These are phyloP conservation scores for Scheffersomyces stambukii DNA, from an alignment of 1,139 yeast species.

Conservation along the genomic window DNA sequence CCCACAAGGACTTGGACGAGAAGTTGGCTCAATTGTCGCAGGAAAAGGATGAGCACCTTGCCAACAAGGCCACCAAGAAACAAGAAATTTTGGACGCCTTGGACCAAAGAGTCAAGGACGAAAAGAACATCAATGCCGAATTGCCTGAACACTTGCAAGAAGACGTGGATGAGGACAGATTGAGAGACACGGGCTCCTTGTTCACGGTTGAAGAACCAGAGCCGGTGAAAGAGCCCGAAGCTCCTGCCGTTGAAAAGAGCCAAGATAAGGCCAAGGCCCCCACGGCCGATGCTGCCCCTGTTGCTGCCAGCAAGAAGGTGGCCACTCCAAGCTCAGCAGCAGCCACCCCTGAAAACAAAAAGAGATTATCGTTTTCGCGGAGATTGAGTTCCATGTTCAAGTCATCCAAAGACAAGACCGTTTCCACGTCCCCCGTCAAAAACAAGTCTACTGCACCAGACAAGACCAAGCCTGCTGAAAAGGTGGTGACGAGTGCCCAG, in stretches of 20 bases:
- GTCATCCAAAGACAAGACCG: not conserved
- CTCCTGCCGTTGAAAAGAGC: too few relatives aligned
- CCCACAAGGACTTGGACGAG: slow-evolving; percentile 27
- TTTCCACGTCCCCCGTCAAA: not conserved
- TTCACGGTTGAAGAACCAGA: slow-evolving; percentile 29
- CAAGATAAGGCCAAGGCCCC: slow-evolving; percentile 5
- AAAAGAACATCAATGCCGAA: slow-evolving; percentile 42
- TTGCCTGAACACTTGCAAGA: slow-evolving; percentile 51
- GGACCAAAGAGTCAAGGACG: slow-evolving; percentile 36
- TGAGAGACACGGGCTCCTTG: slow-evolving; percentile 39
- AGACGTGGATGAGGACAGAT: slow-evolving; percentile 37
- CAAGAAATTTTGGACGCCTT: slow-evolving; percentile 28
- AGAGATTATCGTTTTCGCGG: slow-evolving; percentile 9
- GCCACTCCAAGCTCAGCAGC: slow-evolving; percentile 7
- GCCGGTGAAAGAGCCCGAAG: too few relatives aligned
- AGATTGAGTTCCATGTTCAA: too few relatives aligned
- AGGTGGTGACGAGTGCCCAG: slow-evolving; percentile 8
- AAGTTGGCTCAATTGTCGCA: slow-evolving; percentile 27
- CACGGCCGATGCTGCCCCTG: slow-evolving; percentile 4
- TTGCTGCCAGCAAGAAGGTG: not conserved
- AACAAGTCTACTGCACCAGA: slow-evolving; percentile 7
- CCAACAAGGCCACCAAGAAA: slow-evolving; percentile 29
- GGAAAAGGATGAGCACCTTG: slow-evolving; percentile 25
- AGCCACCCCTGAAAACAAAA: slow-evolving; percentile 7
- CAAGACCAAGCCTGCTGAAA: slow-evolving; percentile 8